phyloP scores from a whole-genome alignment of 805 yeast species.

The Kazachstania bromeliacearum region DNA sequence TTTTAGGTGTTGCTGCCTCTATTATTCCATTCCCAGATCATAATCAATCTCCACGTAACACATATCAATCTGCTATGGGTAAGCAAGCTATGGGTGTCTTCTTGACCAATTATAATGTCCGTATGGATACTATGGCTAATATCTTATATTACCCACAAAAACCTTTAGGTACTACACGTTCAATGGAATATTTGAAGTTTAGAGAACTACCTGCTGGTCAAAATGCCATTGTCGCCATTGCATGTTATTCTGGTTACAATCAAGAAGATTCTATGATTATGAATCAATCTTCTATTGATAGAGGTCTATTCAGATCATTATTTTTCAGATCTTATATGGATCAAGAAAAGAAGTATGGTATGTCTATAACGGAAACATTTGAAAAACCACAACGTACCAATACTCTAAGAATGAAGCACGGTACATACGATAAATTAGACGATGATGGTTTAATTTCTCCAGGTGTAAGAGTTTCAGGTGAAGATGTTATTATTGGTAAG shows the following conservation, averaged over 20 bases:
- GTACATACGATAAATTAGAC: slow-evolving; percentile 95
- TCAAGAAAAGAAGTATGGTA: slow-evolving; percentile 96
- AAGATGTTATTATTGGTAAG: slow-evolving; percentile 96
- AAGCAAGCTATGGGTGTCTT: slow-evolving; percentile 99
- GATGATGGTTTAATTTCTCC: slow-evolving; percentile 98
- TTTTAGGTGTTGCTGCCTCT: slow-evolving; percentile 96
- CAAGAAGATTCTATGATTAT: slow-evolving; percentile 99
- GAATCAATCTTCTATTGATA: slow-evolving; percentile 96
- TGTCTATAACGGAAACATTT: slow-evolving; percentile 95
- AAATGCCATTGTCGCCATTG: slow-evolving; percentile 95
- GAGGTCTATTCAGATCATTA: slow-evolving; percentile 91
- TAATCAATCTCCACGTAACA: slow-evolving; percentile 98
- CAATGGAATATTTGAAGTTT: slow-evolving; percentile 95
- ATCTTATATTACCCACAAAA: slow-evolving; percentile 95
- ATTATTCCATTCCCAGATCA: slow-evolving; percentile 99
- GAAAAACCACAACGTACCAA: slow-evolving; percentile 94
- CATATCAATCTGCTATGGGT: slow-evolving; percentile 99
- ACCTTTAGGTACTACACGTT: slow-evolving; percentile 94
- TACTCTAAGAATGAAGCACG: slow-evolving; percentile 91
- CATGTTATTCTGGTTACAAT: slow-evolving; percentile 96
- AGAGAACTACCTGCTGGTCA: slow-evolving; percentile 98
- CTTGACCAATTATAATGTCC: slow-evolving; percentile 85
- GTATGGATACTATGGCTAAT: slow-evolving; percentile 99
- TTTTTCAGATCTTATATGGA: slow-evolving; percentile 98
- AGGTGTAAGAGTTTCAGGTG: slow-evolving; percentile 97